Evolutionary conservation across 2,329 filamentous ascomycete species (phyloP).

Genomic region (Penicillium sp.): DNA sequence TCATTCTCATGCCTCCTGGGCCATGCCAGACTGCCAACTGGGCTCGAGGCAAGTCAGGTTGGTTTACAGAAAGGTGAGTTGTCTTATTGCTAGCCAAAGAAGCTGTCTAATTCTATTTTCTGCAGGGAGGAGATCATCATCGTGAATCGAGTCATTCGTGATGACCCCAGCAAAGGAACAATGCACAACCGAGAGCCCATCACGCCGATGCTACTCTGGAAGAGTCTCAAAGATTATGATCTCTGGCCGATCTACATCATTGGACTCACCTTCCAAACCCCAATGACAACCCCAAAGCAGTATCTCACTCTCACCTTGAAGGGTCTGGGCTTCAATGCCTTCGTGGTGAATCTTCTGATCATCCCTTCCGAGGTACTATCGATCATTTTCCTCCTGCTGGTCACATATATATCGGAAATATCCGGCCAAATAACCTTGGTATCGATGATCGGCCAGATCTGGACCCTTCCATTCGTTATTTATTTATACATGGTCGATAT

Average conservation of each 20-base stretch:
- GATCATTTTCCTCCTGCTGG: slow-evolving; percentile 38
- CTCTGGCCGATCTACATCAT: slow-evolving; percentile 57
- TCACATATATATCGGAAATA: slow-evolving; percentile 36
- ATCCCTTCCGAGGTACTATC: slow-evolving; percentile 55
- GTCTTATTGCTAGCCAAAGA: neutral
- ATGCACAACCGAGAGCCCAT: slow-evolving; percentile 59
- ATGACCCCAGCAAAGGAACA: slow-evolving; percentile 56
- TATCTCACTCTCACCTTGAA: slow-evolving; percentile 42
- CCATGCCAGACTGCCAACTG: slow-evolving; percentile 57
- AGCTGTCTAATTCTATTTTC: neutral
- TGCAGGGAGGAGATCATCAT: slow-evolving; percentile 63
- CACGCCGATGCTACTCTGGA: slow-evolving; percentile 48
- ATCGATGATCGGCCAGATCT: slow-evolving; percentile 54
- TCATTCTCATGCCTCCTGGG: slow-evolving; percentile 58
- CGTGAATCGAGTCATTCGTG: slow-evolving; percentile 59
- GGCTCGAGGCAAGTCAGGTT: slow-evolving; percentile 50
- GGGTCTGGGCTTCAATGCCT: slow-evolving; percentile 56
- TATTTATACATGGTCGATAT: slow-evolving; percentile 51
- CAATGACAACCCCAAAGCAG: slow-evolving; percentile 25
- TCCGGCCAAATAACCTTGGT: slow-evolving; percentile 54
- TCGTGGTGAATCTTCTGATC: slow-evolving; percentile 60
- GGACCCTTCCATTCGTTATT: slow-evolving; percentile 55
- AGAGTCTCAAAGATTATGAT: slow-evolving; percentile 54
- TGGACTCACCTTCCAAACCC: slow-evolving; percentile 41
- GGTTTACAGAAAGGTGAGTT: slow-evolving; percentile 58